Evolutionary conservation across 441 rosid genomes (phyloP).

Genomic region (Rhodomyrtus psidioides): DNA sequence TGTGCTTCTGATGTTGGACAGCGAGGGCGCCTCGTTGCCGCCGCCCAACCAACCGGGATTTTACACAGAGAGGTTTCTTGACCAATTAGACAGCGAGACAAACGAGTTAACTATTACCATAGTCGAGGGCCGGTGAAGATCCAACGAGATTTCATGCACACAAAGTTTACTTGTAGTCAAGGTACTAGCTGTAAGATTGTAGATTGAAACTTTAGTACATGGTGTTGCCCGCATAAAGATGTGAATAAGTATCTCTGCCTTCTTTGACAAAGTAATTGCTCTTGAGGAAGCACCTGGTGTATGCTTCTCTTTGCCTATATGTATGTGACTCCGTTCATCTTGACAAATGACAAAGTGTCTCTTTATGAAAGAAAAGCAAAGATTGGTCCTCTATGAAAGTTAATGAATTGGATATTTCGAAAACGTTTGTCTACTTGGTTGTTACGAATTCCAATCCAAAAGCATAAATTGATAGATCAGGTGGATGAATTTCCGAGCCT

Average conservation of each 20-base stretch:
- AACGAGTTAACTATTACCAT: not conserved
- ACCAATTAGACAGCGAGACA: not conserved
- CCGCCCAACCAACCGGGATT: constrained; percentile 19
- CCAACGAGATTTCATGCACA: not conserved
- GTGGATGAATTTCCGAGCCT: not conserved
- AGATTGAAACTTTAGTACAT: not conserved
- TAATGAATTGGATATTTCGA: not conserved
- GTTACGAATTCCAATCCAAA: not conserved
- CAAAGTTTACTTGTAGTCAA: not conserved
- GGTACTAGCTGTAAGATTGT: constrained; percentile 3
- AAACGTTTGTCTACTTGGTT: not conserved
- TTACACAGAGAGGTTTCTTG: constrained; percentile 7
- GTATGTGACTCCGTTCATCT: not conserved
- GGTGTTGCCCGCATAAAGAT: not conserved
- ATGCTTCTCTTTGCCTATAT: not conserved
- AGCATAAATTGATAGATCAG: not conserved
- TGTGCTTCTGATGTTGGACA: not conserved
- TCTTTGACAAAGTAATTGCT: not conserved
- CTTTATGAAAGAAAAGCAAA: not conserved
- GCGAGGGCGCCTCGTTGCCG: not conserved
- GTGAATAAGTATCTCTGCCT: not conserved
- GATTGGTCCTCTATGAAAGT: not conserved
- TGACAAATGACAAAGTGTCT: not conserved
- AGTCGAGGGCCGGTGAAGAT: not conserved
- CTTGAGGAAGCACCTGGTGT: not conserved